Evolutionary conservation across 768 basidiomycete genomes (phyloP).

Genomic region (Tulasnella sp.): DNA sequence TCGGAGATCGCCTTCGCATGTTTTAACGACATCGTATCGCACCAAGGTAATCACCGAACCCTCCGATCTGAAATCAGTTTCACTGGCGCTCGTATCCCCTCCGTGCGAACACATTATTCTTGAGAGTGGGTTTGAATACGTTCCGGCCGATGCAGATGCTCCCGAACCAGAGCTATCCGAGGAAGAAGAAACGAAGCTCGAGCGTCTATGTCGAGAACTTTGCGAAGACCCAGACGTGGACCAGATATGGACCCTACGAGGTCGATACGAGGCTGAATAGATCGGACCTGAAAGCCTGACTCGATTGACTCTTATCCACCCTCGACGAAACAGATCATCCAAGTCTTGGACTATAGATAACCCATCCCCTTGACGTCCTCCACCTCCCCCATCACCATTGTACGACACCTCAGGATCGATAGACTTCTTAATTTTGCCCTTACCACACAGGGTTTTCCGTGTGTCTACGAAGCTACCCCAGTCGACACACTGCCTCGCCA

Average conservation of each 20-base stretch:
- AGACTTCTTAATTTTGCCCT: too few relatives aligned
- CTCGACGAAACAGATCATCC: too few relatives aligned
- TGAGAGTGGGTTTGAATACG: constrained; percentile 8
- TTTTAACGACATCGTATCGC: neutral
- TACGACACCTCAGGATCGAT: too few relatives aligned
- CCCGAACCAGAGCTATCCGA: neutral
- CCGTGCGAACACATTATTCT: constrained; percentile 6
- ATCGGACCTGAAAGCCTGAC: too few relatives aligned
- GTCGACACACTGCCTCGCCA: too few relatives aligned
- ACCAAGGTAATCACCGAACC: neutral
- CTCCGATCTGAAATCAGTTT: neutral
- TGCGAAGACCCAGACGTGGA: constrained; percentile 7
- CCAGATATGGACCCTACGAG: constrained; percentile 5
- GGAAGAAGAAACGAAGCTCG: constrained; percentile 4
- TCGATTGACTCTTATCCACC: too few relatives aligned
- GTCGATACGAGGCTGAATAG: neutral
- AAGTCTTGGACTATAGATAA: too few relatives aligned
- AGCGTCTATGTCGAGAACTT: neutral
- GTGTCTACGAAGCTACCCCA: too few relatives aligned
- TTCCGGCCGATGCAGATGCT: constrained; percentile 11
- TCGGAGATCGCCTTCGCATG: neutral
- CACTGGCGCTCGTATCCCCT: neutral
- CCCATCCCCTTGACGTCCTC: too few relatives aligned
- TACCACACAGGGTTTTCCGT: too few relatives aligned
- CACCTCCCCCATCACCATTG: too few relatives aligned